Conservation (phyloP, 352 stramenopile genomes). For the Pythium aphanidermatum region DNA sequence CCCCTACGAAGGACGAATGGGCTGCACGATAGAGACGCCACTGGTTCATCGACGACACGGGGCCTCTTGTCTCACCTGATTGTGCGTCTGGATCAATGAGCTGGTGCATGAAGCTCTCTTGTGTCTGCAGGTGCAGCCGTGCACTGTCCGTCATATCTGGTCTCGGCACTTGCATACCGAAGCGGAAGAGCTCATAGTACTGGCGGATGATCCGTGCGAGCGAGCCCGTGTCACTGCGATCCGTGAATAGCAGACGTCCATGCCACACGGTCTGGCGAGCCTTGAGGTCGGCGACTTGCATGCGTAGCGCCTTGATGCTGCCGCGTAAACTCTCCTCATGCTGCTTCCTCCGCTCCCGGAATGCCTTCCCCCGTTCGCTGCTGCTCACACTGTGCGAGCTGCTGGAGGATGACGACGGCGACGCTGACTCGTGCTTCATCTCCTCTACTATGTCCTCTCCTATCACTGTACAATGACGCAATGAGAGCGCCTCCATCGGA, state of each 20-base stretch:
- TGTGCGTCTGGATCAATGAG: constrained; percentile 6
- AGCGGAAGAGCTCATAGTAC: constrained; percentile 8
- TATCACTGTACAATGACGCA: too few relatives aligned
- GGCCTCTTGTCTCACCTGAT: background rate
- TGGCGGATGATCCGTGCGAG: constrained; percentile 2
- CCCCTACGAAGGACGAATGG: constrained; percentile 1
- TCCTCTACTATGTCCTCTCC: too few relatives aligned
- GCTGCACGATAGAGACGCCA: constrained; percentile 5
- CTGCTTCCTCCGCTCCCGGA: background rate
- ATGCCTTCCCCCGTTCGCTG: background rate
- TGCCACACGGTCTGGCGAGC: background rate
- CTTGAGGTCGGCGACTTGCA: constrained; percentile 3
- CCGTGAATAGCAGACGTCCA: background rate
- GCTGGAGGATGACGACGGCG: too few relatives aligned
- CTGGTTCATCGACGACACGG: constrained; percentile 7
- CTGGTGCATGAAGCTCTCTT: constrained; percentile 5
- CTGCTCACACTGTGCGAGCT: background rate
- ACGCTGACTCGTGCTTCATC: too few relatives aligned
- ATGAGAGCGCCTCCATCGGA: too few relatives aligned
- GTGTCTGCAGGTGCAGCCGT: background rate
- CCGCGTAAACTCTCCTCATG: background rate
- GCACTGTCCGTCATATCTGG: background rate
- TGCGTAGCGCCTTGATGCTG: background rate
- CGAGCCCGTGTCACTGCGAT: constrained; percentile 5
- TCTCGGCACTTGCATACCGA: background rate